These are phyloP conservation scores for Yamadazyma pseudoaaseri DNA, from an alignment of 1,139 yeast species.

Conservation along the genomic window DNA sequence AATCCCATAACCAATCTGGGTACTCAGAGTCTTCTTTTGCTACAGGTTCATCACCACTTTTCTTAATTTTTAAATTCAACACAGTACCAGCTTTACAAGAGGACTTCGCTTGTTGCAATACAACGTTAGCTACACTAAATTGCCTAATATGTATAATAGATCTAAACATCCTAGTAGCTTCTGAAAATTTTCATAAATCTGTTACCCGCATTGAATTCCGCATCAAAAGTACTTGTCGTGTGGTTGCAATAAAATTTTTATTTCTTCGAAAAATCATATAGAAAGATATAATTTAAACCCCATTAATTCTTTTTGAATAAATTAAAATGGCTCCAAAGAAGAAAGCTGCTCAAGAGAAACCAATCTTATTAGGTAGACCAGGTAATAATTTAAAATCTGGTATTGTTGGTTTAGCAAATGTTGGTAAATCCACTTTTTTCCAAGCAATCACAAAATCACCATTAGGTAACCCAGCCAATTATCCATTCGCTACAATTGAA, in stretches of 20 bases:
- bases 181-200: conserved; percentile 3
- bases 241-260: conserved; percentile 10
- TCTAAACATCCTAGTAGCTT: conserved; percentile 4
- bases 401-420: conserved; percentile 95
- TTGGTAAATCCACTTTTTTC: conserved; percentile 91
- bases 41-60: conserved; percentile 83
- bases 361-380: conserved; percentile 93
- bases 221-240: conserved; percentile 7
- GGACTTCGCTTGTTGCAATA: conserved; percentile 23
- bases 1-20: conserved; percentile 95
- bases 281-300: not conserved
- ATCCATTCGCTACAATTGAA: conserved; percentile 97
- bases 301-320: no score
- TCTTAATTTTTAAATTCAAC: conserved; percentile 72
- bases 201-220: conserved; percentile 10
- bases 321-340: conserved; percentile 87
- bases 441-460: conserved; percentile 89
- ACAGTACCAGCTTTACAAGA: conserved; percentile 74
- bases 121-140: conserved; percentile 3
- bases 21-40: conserved; percentile 87
- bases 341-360: conserved; percentile 79
- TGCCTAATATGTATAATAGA: conserved; percentile 3
- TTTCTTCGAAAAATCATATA: conserved; percentile 2
- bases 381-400: conserved; percentile 97
- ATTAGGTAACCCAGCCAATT: conserved; percentile 97